Conservation (phyloP, 2,329 filamentous ascomycete genomes). For the Diaporthe citrichinensis region DNA sequence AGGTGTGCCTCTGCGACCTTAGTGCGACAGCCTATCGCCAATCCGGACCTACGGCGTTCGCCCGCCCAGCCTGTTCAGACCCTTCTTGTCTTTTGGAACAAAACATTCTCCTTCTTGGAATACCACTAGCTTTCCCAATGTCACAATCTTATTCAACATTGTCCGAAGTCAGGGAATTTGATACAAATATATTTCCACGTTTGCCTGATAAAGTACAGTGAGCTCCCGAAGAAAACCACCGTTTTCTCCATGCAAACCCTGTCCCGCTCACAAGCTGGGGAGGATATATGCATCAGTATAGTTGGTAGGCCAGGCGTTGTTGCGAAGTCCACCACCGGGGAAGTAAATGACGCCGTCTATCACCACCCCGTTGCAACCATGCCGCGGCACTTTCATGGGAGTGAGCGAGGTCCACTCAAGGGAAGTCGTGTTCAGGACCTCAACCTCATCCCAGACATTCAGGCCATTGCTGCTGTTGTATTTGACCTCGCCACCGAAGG, state of each 20-base stretch:
- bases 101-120: too few species aligned
- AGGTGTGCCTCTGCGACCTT: neutral
- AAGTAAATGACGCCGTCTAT: constrained; percentile 23
- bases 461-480: constrained; percentile 26
- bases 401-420: constrained; percentile 40
- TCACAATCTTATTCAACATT: too few species aligned
- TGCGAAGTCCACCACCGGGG: constrained; percentile 28
- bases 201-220: too few species aligned
- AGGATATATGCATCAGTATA: constrained; percentile 31
- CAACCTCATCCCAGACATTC: constrained; percentile 42
- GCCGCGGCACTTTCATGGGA: constrained; percentile 42
- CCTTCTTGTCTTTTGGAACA: neutral
- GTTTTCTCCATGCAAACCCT: too few species aligned
- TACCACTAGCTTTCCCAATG: neutral
- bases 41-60: neutral
- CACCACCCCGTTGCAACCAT: constrained; percentile 41
- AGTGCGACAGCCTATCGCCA: constrained; percentile 3
- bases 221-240: neutral
- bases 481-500: constrained; percentile 56
- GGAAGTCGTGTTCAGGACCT: constrained; percentile 40
- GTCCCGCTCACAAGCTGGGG: neutral
- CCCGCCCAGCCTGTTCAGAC: neutral
- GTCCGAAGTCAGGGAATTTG: too few species aligned
- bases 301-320: constrained; percentile 32
- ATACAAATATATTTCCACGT: neutral